Evolutionary conservation across 805 yeast genomes (phyloP).

Genomic region (Candida ficus): DNA sequence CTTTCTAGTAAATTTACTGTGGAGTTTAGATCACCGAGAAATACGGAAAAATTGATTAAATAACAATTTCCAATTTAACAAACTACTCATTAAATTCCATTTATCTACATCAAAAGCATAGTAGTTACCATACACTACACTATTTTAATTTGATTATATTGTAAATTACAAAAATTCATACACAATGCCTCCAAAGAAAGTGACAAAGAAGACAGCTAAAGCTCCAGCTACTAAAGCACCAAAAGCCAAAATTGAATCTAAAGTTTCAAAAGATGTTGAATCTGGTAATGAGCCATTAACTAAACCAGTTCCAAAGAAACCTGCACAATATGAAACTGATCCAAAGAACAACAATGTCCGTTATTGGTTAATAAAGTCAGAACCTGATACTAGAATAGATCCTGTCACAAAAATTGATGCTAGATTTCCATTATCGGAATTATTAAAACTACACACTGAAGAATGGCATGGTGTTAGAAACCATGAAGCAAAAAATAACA

Average conservation of each 20-base stretch:
- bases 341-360: constrained; percentile 23
- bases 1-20: no score
- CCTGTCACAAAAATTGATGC: constrained; percentile 43
- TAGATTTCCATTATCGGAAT: constrained; percentile 40
- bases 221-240: background rate
- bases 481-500: constrained; percentile 49
- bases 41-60: no score
- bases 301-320: constrained; percentile 29
- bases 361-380: constrained; percentile 54
- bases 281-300: background rate
- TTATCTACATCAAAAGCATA: no score
- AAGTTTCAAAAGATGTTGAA: background rate
- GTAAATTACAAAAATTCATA: no score
- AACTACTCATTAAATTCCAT: no score
- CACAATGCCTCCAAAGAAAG: constrained; percentile 7
- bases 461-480: constrained; percentile 63
- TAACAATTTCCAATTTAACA: no score
- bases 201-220: constrained; percentile 2
- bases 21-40: no score
- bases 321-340: constrained; percentile 29
- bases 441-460: constrained; percentile 33
- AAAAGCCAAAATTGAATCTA: background rate
- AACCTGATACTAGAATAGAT: constrained; percentile 45
- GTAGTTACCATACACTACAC: no score
- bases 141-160: no score